These are phyloP conservation scores for Paxillus involutus DNA, from an alignment of 768 basidiomycete species.

Conservation along the genomic window DNA sequence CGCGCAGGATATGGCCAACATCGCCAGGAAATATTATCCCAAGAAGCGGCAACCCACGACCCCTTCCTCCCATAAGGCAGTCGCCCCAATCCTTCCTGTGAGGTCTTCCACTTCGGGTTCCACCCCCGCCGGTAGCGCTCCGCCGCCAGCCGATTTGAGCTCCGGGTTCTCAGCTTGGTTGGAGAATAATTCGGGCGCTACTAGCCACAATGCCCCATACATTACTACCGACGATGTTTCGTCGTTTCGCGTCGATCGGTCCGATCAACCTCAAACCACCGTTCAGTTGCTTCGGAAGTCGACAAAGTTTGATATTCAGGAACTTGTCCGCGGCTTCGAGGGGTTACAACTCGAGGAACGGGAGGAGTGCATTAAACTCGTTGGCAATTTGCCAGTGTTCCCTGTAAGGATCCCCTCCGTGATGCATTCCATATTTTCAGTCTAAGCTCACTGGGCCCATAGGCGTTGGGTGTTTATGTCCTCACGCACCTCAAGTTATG, in stretches of 20 bases:
- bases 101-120: neutral
- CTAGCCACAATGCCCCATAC: constrained; percentile 6
- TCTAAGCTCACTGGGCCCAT: neutral
- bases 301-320: constrained; percentile 20
- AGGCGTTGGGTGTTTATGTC: constrained; percentile 24
- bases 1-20: constrained; percentile 4
- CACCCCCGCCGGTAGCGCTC: neutral
- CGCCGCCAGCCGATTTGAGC: constrained; percentile 3
- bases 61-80: neutral
- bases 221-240: constrained; percentile 24
- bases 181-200: neutral
- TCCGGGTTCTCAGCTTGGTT: constrained; percentile 23
- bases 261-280: constrained; percentile 21
- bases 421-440: neutral
- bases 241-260: constrained; percentile 22
- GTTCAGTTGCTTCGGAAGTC: constrained; percentile 19
- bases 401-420: constrained; percentile 9
- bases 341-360: constrained; percentile 12
- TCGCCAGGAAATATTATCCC: neutral
- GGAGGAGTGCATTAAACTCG: constrained; percentile 15
- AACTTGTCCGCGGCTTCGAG: constrained; percentile 16
- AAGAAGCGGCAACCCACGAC: neutral
- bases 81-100: neutral
- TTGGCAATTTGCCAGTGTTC: constrained; percentile 20
- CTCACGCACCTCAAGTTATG: constrained; percentile 29